Conservation (phyloP, 495 filamentous ascomycete genomes). For the Trichoderma erinaceum region DNA sequence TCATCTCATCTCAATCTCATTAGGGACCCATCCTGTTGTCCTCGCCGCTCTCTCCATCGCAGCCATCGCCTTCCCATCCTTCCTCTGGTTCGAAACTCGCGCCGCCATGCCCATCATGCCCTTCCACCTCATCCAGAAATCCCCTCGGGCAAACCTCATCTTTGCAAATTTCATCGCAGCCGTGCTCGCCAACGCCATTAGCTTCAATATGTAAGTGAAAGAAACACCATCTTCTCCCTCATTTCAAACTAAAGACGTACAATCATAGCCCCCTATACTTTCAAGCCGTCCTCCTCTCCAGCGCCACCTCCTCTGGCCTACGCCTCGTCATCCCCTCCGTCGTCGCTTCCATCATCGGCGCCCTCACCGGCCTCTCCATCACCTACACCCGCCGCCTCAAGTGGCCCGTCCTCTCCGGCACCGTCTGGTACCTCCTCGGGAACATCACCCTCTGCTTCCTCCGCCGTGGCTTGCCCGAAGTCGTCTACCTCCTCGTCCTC, state of each 20-base stretch:
- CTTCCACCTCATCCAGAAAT: constrained; percentile 50
- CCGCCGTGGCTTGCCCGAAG: constrained; percentile 47
- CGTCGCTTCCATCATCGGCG: constrained; percentile 52
- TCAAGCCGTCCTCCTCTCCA: constrained; percentile 69
- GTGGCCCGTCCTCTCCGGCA: constrained; percentile 54
- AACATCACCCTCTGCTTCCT: constrained; percentile 43
- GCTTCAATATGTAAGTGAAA: constrained; percentile 59
- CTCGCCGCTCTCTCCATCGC: constrained; percentile 55
- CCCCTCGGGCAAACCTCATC: constrained; percentile 60
- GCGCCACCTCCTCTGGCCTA: constrained; percentile 64
- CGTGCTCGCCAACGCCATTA: constrained; percentile 58
- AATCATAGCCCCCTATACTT: constrained; percentile 60
- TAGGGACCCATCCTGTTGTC: constrained; percentile 63
- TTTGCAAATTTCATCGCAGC: constrained; percentile 62
- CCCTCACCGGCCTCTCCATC: constrained; percentile 64
- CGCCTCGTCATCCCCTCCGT: constrained; percentile 58
- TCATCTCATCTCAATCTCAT: too few relatives aligned
- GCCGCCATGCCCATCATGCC: constrained; percentile 68
- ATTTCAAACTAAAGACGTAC: neutral
- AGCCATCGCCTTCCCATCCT: constrained; percentile 47
- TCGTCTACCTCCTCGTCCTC: constrained; percentile 57
- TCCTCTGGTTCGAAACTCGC: constrained; percentile 56
- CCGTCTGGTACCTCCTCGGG: constrained; percentile 50
- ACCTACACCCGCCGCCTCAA: constrained; percentile 59
- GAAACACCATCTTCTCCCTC: neutral